A percentile compares a stretch with the other conserved stretches of the same genome.
Evolutionary conservation across 2,329 filamentous ascomycete species (phyloP).

Genomic region (Escovopsis weberi): DNA sequence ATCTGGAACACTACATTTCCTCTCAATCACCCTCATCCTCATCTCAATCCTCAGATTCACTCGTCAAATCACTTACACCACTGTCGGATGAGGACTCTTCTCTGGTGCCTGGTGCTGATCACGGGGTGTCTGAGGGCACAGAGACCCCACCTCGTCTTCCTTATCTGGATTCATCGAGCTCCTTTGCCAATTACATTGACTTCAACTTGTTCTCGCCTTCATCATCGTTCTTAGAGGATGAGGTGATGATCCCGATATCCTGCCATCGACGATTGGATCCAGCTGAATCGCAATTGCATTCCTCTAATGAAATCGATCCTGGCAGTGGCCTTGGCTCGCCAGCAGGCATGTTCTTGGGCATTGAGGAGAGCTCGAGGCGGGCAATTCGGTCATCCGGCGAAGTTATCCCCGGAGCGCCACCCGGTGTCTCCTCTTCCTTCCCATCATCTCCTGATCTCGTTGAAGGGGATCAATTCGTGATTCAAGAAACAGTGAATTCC

Average conservation of each 20-base stretch:
- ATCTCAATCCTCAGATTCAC: constrained; percentile 14
- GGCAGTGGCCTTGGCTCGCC: background rate
- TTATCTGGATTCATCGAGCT: constrained; percentile 19
- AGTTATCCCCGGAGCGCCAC: background rate
- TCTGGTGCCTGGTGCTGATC: constrained; percentile 3
- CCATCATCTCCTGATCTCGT: too few relatives aligned
- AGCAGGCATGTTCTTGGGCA: background rate
- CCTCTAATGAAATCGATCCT: constrained; percentile 3
- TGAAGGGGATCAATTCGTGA: too few relatives aligned
- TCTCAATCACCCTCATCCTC: constrained; percentile 18
- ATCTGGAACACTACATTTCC: constrained; percentile 28
- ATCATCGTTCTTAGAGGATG: constrained; percentile 34
- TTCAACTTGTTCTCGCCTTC: constrained; percentile 43
- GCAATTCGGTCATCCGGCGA: background rate
- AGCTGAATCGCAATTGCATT: constrained; percentile 1
- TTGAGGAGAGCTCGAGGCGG: background rate
- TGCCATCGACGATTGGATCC: constrained; percentile 4
- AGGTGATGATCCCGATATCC: constrained; percentile 22
- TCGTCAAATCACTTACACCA: constrained; percentile 12
- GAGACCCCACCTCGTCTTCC: constrained; percentile 15
- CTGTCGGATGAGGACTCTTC: constrained; percentile 11
- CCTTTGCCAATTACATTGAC: constrained; percentile 30
- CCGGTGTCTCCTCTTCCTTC: background rate
- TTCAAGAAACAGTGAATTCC: too few relatives aligned
- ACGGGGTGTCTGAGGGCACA: constrained; percentile 3